phyloP scores from a whole-genome alignment of 352 stramenopile genomes.

The Globisporangium rhizosaccharum region DNA sequence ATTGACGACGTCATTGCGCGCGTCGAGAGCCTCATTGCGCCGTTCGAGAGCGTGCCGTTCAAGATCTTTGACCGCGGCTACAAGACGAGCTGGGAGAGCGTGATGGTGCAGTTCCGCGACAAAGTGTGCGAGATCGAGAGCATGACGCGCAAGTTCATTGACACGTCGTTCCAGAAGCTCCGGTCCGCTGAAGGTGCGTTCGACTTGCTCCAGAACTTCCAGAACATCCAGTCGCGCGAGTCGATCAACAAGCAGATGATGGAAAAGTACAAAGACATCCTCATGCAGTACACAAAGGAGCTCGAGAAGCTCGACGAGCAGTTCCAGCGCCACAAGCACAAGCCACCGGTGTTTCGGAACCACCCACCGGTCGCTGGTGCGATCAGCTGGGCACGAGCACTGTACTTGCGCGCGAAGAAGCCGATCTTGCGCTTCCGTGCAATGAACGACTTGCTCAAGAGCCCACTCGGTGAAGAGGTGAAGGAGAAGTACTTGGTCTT shows the following conservation, averaged over 20 bases:
- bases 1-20: slow-evolving; percentile 93
- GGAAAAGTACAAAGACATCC: slow-evolving; percentile 95
- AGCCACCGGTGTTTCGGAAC: slow-evolving; percentile 91
- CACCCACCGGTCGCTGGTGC: slow-evolving; percentile 86
- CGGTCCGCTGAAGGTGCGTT: slow-evolving; percentile 93
- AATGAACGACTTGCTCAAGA: slow-evolving; percentile 91
- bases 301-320: slow-evolving; percentile 88
- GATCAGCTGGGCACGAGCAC: slow-evolving; percentile 75
- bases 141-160: slow-evolving; percentile 94
- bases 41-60: slow-evolving; percentile 88
- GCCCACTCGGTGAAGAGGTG: slow-evolving; percentile 86
- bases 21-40: slow-evolving; percentile 79
- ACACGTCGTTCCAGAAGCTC: slow-evolving; percentile 95
- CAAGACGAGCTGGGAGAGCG: slow-evolving; percentile 92
- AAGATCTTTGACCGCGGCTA: slow-evolving; percentile 93
- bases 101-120: slow-evolving; percentile 93
- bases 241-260: slow-evolving; percentile 97
- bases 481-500: slow-evolving; percentile 95
- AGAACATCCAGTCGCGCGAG: slow-evolving; percentile 93
- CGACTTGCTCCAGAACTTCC: slow-evolving; percentile 96
- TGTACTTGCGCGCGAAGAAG: slow-evolving; percentile 92
- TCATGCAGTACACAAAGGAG: slow-evolving; percentile 96
- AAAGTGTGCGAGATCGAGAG: slow-evolving; percentile 94
- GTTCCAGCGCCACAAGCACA: slow-evolving; percentile 82
- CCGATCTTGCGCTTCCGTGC: slow-evolving; percentile 92